These are phyloP conservation scores for Plantago lanceolata DNA, from an alignment of 305 asterid genomes.

Conservation along the genomic window DNA sequence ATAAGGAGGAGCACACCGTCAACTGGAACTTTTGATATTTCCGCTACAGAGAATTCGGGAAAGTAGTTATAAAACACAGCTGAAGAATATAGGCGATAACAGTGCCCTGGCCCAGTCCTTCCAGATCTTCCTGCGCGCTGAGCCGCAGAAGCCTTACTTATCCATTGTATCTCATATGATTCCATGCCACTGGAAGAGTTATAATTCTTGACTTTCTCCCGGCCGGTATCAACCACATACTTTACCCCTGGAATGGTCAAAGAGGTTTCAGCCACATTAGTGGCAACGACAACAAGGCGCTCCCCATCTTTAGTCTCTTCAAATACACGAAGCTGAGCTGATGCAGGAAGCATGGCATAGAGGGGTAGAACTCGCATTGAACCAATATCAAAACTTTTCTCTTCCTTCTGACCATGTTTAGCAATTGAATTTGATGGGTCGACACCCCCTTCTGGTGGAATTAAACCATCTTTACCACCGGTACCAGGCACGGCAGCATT, in stretches of 20 bases:
- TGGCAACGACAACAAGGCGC: slow-evolving; percentile 81
- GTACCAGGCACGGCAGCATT: slow-evolving; percentile 27
- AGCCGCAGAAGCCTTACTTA: slow-evolving; percentile 92
- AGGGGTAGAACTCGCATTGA: slow-evolving; percentile 69
- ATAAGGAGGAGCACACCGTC: slow-evolving; percentile 93
- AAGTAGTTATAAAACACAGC: slow-evolving; percentile 66
- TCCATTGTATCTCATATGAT: slow-evolving; percentile 78
- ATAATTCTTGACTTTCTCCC: slow-evolving; percentile 79
- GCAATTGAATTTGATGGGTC: slow-evolving; percentile 25
- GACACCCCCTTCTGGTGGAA: slow-evolving; percentile 30
- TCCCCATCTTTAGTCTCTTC: slow-evolving; percentile 67
- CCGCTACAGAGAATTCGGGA: slow-evolving; percentile 64
- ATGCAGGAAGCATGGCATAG: slow-evolving; percentile 96
- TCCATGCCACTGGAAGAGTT: slow-evolving; percentile 81
- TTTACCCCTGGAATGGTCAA: slow-evolving; percentile 92
- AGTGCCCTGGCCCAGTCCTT: slow-evolving; percentile 95
- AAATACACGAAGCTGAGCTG: slow-evolving; percentile 85
- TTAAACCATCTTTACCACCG: slow-evolving; percentile 25
- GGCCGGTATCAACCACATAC: slow-evolving; percentile 91
- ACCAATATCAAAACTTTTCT: slow-evolving; percentile 36
- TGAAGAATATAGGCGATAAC: slow-evolving; percentile 88
- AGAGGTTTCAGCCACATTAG: slow-evolving; percentile 97
- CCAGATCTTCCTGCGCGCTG: slow-evolving; percentile 98
- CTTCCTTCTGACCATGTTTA: slow-evolving; percentile 25
- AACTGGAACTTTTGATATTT: slow-evolving; percentile 81